Conservation (phyloP, 139 green algal genomes). For the Marvania coccoides region DNA sequence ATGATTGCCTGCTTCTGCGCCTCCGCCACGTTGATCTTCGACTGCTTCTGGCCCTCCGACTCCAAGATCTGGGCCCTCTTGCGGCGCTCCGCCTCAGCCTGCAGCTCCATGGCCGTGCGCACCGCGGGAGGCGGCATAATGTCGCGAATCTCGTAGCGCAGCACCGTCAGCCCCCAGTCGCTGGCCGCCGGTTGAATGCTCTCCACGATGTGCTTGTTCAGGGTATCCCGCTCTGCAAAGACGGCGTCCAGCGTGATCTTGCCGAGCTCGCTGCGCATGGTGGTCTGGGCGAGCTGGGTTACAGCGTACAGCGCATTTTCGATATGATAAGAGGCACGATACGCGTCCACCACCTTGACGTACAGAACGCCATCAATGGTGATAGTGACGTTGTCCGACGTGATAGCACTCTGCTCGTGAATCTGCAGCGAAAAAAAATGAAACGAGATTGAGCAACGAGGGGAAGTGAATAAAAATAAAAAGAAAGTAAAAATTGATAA, state of each 20-base stretch:
- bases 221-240: slow-evolving; percentile 87
- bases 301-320: slow-evolving; percentile 89
- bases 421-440: slow-evolving; percentile 56
- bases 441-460: neutral
- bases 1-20: slow-evolving; percentile 81
- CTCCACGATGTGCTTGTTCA: slow-evolving; percentile 86
- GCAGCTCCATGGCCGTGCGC: slow-evolving; percentile 84
- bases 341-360: slow-evolving; percentile 85
- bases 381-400: slow-evolving; percentile 94
- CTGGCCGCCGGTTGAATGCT: slow-evolving; percentile 52
- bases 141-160: slow-evolving; percentile 88
- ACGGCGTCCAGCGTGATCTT: slow-evolving; percentile 97
- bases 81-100: slow-evolving; percentile 92
- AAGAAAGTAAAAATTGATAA: too few species aligned
- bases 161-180: slow-evolving; percentile 88
- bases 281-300: slow-evolving; percentile 92
- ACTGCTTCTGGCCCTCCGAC: slow-evolving; percentile 75
- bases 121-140: slow-evolving; percentile 83
- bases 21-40: slow-evolving; percentile 93
- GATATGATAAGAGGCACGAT: slow-evolving; percentile 86
- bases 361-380: slow-evolving; percentile 97
- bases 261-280: slow-evolving; percentile 91
- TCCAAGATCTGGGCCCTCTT: slow-evolving; percentile 81
- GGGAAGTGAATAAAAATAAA: too few species aligned
- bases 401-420: slow-evolving; percentile 90